Conservation (phyloP, 345 rosid genomes). For the Durio zibethinus region DNA sequence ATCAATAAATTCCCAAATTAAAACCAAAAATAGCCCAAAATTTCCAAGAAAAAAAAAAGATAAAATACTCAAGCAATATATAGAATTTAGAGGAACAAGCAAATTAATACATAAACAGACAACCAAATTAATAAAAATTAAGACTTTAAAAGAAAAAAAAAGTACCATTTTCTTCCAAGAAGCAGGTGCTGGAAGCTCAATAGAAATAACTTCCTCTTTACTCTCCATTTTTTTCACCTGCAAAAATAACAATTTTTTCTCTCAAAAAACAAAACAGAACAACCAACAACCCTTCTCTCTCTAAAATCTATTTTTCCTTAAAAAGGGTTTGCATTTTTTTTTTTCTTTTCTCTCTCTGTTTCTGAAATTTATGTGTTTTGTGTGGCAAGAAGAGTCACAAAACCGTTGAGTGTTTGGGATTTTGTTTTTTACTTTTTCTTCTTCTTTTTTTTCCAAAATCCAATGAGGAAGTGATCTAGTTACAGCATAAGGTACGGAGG, state of each 20-base stretch:
- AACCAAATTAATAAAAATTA: not conserved
- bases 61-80: not conserved
- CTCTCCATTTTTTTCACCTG: constrained; percentile 41
- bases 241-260: constrained; percentile 16
- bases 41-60: not conserved
- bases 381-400: constrained; percentile 23
- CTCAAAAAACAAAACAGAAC: constrained; percentile 1
- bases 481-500: not conserved
- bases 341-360: not conserved
- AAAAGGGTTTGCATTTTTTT: not conserved
- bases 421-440: constrained; percentile 3
- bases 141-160: not conserved
- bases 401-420: constrained; percentile 42
- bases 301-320: not conserved
- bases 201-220: constrained; percentile 49
- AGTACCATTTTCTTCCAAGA: constrained; percentile 77
- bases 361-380: not conserved
- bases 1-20: constrained; percentile 3
- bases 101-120: not conserved
- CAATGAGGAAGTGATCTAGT: constrained; percentile 7
- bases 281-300: not conserved
- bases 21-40: not conserved
- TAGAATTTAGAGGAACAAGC: not conserved
- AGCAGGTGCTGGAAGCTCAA: constrained; percentile 78
- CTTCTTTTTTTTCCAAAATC: not conserved